These are phyloP conservation scores for Dysphania ambrosioides DNA, from an alignment of 148 eudicot species.

Conservation along the genomic window DNA sequence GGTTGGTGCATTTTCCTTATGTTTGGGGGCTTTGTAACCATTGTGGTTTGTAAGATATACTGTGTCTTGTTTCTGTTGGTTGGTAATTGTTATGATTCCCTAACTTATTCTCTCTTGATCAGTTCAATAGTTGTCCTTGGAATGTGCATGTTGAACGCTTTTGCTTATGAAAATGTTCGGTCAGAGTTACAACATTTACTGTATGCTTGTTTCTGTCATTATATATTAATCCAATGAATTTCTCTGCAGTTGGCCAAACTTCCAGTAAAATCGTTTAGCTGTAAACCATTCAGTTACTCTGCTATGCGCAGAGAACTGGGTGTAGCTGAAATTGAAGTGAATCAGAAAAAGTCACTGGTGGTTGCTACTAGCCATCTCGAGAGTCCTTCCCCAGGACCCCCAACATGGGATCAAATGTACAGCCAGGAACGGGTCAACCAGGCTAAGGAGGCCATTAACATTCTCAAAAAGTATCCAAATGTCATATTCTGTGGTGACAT, in stretches of 20 bases:
- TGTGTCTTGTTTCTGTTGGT: neutral
- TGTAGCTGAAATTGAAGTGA: constrained; percentile 51
- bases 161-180: neutral
- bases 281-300: constrained; percentile 56
- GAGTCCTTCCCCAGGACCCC: constrained; percentile 89
- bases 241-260: constrained; percentile 62
- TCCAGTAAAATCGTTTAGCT: constrained; percentile 65
- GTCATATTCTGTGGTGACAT: constrained; percentile 86
- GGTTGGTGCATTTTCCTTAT: neutral
- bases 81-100: neutral
- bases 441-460: constrained; percentile 59
- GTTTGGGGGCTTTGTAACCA: neutral
- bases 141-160: neutral
- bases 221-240: neutral
- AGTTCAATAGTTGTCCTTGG: neutral
- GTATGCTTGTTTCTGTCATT: too few relatives aligned
- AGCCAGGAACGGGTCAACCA: constrained; percentile 92
- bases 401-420: constrained; percentile 83
- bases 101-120: neutral
- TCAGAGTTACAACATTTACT: too few relatives aligned
- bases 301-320: constrained; percentile 77
- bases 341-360: constrained; percentile 33
- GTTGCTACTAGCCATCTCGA: constrained; percentile 86
- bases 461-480: constrained; percentile 46
- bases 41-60: neutral